Evolutionary conservation across 2,329 filamentous ascomycete genomes (phyloP).

Genomic region (Fragosphaeria purpurea): DNA sequence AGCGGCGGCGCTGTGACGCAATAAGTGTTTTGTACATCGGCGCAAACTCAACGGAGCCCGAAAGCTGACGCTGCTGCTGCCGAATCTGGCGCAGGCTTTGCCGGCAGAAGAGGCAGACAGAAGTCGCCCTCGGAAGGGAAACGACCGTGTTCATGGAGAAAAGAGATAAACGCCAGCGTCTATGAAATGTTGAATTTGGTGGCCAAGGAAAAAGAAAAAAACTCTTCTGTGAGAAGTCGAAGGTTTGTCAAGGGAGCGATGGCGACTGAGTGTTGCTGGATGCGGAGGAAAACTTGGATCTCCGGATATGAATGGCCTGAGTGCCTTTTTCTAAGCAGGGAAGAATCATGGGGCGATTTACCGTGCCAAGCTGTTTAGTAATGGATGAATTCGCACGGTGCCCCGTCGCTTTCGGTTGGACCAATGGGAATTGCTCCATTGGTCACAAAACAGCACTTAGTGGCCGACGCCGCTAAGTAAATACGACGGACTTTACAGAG

Average conservation of each 20-base stretch:
- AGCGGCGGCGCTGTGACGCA: slow-evolving; percentile 23
- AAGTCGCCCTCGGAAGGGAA: slow-evolving; percentile 24
- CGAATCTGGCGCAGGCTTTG: slow-evolving; percentile 30
- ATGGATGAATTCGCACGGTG: no score
- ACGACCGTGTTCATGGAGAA: slow-evolving; percentile 32
- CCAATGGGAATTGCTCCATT: slow-evolving; percentile 20
- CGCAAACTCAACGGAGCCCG: slow-evolving; percentile 12
- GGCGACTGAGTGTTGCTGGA: no score
- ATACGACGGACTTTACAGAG: slow-evolving; percentile 4
- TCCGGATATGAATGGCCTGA: no score
- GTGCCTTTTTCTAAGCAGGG: no score
- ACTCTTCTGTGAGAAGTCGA: no score
- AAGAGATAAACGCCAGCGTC: no score
- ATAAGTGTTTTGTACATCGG: slow-evolving; percentile 10
- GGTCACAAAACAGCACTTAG: slow-evolving; percentile 15
- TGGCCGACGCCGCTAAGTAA: slow-evolving; percentile 1
- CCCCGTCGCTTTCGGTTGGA: slow-evolving; percentile 11
- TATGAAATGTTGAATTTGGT: no score
- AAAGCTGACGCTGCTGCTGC: slow-evolving; percentile 21
- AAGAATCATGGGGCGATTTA: no score
- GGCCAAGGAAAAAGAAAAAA: no score
- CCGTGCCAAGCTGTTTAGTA: no score
- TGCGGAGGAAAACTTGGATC: no score
- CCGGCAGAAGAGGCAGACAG: slow-evolving; percentile 30
- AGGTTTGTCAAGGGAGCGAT: no score